phyloP scores from a whole-genome alignment of 2,329 filamentous ascomycete genomes.

The Cladorrhinum sp. region DNA sequence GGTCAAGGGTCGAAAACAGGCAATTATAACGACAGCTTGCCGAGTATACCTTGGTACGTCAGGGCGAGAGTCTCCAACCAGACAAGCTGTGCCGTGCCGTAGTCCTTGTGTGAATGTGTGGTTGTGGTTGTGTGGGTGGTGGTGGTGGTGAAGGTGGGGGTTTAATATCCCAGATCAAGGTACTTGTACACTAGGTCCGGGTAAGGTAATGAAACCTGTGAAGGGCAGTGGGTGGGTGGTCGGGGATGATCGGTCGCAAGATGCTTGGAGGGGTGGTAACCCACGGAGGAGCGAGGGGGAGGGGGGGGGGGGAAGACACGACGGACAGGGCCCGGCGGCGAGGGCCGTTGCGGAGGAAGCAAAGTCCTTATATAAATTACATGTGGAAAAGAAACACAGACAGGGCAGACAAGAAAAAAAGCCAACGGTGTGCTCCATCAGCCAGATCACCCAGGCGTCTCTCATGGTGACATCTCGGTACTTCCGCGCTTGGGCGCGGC shows the following conservation, averaged over 20 bases:
- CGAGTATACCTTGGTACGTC: conserved; percentile 24
- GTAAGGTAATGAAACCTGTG: not conserved
- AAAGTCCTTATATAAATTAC: conserved; percentile 6
- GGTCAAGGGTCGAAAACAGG: conserved; percentile 8
- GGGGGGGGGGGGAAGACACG: not conserved
- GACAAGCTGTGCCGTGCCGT: conserved; percentile 7
- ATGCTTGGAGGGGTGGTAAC: not conserved
- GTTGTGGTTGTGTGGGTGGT: not conserved
- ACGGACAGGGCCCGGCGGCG: not conserved
- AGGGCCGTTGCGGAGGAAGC: not conserved
- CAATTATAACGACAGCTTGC: conserved; percentile 25
- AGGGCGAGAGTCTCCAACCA: conserved; percentile 11
- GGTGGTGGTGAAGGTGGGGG: not conserved
- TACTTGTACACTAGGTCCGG: not conserved
- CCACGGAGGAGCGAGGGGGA: not conserved
- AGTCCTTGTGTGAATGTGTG: not conserved
- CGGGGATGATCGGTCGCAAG: not conserved
- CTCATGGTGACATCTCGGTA: conserved; percentile 23
- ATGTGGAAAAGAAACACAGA: not conserved
- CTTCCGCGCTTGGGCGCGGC: conserved; percentile 14
- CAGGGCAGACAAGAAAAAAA: not conserved
- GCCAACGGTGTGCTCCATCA: not conserved
- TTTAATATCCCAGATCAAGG: not conserved
- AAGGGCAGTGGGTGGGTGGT: not conserved
- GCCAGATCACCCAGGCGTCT: conserved; percentile 2